These are phyloP conservation scores for Phanerochaete carnosa DNA, from an alignment of 768 basidiomycete species.

Conservation along the genomic window DNA sequence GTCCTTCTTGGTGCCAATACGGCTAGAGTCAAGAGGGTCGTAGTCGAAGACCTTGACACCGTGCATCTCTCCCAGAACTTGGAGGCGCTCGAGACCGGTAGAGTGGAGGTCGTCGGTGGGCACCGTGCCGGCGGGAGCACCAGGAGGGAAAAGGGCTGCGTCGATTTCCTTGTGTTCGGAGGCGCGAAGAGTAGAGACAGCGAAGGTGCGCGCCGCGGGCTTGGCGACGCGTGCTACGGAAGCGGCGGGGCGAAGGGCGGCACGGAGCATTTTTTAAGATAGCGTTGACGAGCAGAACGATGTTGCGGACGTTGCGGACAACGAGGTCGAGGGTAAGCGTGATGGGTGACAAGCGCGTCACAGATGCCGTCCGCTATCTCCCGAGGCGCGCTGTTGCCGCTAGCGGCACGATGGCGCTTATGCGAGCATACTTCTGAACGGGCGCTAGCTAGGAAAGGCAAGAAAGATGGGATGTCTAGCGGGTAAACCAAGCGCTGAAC, in stretches of 20 bases:
- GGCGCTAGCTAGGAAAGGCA: background rate
- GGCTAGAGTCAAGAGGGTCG: constrained; percentile 77
- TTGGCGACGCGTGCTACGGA: constrained; percentile 18
- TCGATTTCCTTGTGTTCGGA: constrained; percentile 49
- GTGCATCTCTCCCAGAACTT: constrained; percentile 84
- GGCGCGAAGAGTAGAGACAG: constrained; percentile 48
- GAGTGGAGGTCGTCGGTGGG: constrained; percentile 88
- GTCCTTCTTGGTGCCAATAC: constrained; percentile 82
- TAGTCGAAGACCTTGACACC: constrained; percentile 90
- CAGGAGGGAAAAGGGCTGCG: constrained; percentile 68
- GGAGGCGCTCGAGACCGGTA: constrained; percentile 95
- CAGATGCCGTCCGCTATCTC: constrained; percentile 4
- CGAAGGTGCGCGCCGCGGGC: constrained; percentile 48
- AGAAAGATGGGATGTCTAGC: background rate
- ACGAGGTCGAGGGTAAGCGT: constrained; percentile 17
- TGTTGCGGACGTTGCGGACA: constrained; percentile 16
- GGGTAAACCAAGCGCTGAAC: constrained; percentile 1
- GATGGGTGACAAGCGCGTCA: constrained; percentile 13
- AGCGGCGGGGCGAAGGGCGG: constrained; percentile 19
- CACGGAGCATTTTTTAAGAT: constrained; percentile 11
- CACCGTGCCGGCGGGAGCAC: constrained; percentile 69
- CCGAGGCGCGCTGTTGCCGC: constrained; percentile 9
- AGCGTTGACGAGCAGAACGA: background rate
- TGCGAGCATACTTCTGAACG: background rate
- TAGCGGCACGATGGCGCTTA: constrained; percentile 5